phyloP scores from a whole-genome alignment of 163 green algal species.

The Scenedesmus sp. region DNA sequence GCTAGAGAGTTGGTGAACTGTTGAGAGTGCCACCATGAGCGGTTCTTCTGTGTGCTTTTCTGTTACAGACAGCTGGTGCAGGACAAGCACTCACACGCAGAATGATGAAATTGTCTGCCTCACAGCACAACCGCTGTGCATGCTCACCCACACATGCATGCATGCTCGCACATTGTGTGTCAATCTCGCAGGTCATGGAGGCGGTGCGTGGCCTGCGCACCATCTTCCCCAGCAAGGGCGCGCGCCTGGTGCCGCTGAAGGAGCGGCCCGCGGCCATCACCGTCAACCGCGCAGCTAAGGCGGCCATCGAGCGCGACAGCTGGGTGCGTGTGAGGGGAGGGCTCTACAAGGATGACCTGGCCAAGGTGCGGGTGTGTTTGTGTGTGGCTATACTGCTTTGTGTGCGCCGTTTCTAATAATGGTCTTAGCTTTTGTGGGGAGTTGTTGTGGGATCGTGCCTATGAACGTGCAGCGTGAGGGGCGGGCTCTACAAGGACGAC shows the following conservation, averaged over 20 bases:
- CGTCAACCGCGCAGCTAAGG: constrained; percentile 72
- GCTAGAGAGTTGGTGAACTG: no score
- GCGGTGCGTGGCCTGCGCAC: constrained; percentile 86
- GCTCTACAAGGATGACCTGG: constrained; percentile 97
- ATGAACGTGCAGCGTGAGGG: constrained; percentile 84
- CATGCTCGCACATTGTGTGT: background rate
- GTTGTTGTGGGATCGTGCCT: background rate
- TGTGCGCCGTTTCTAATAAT: background rate
- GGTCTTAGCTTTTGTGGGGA: background rate
- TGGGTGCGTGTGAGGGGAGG: constrained; percentile 90
- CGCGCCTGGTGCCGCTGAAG: constrained; percentile 88
- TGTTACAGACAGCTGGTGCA: no score
- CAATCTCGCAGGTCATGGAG: constrained; percentile 52
- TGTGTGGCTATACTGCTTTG: background rate
- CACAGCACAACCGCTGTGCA: background rate
- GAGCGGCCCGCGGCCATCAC: constrained; percentile 95
- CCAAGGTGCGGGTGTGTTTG: constrained; percentile 63
- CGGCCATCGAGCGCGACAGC: constrained; percentile 66
- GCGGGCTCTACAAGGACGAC: constrained; percentile 92
- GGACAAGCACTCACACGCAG: no score
- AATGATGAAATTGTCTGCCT: no score
- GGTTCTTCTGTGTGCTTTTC: no score
- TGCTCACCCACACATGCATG: background rate
- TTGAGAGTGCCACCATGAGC: no score
- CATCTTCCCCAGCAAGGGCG: constrained; percentile 83